Evolutionary conservation across 306 rosid genomes (phyloP), one percentile per base, ranked within the genome.

Genomic region (Rosa chinensis): DNA sequence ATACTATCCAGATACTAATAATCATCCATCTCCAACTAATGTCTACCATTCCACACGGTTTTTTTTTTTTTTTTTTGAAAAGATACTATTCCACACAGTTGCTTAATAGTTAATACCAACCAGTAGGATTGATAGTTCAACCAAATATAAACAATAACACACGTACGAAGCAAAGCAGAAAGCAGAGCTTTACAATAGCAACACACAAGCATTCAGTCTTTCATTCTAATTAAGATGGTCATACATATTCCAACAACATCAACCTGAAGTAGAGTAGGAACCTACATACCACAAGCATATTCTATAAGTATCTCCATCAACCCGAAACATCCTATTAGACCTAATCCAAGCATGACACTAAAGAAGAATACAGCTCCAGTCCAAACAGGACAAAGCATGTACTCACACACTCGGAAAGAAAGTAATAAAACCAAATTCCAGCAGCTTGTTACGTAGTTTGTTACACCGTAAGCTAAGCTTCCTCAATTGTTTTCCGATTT

Each of bases 401-500:
- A 23, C 70, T 67, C 18, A 25, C 25, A 50, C 5, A 75, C 79
- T 63, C 2, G 8, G 3, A 14, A 43, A 18, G 48, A 13, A 25
- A 61, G 7, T 40, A 10, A 59, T 1, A 20, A 32, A 32, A 20
- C 49, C 37, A 76, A 32, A 48, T 11, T 63, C 62, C 25, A 25
- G 70, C 18, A 25, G 8, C 47, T 48, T 64, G 16, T 32, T 32
- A 2, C 10, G 0, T 63, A 13, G 43, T 32, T 63, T 10, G 14
- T 14, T 76, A 63, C 39, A 63, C 25, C 79, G 28, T 32, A 13
- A 21, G 66, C 61, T 8, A 12, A 18, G 72, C 79, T 52, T 74
- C 81, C 82, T 83, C 85, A 92, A 80, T 43, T 85, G 81, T 80
- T 56, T 0, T 93, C 96, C 12, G 87, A 79, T 83, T 88, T 93